phyloP scores from a whole-genome alignment of 495 filamentous ascomycete species.

The Barbatosphaeria neglecta region DNA sequence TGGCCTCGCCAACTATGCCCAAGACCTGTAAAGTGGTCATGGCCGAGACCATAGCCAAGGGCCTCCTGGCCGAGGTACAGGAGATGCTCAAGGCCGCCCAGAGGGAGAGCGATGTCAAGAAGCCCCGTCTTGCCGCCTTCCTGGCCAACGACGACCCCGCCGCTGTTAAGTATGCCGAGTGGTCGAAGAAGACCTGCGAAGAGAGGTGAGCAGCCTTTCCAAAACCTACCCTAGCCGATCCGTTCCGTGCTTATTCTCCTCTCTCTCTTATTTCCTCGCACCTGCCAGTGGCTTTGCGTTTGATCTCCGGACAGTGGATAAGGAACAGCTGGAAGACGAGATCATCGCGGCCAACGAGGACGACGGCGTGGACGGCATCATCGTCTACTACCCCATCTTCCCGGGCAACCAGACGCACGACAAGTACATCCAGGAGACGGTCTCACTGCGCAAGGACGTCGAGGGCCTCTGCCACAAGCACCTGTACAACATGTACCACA shows the following conservation, averaged over 20 bases:
- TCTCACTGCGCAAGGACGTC: conserved; percentile 80
- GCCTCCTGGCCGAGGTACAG: conserved; percentile 63
- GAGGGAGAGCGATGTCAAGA: conserved; percentile 23
- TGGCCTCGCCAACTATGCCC: conserved; percentile 32
- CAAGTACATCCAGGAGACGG: conserved; percentile 90
- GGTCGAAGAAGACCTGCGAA: conserved; percentile 89
- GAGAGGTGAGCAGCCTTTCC: conserved; percentile 62
- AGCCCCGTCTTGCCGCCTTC: conserved; percentile 78
- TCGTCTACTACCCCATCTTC: conserved; percentile 98
- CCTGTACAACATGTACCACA: conserved; percentile 99
- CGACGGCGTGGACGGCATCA: conserved; percentile 71
- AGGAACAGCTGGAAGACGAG: conserved; percentile 77
- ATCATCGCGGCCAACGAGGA: conserved; percentile 77
- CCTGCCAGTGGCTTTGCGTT: conserved; percentile 73
- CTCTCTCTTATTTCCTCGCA: conserved; percentile 2
- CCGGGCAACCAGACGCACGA: conserved; percentile 61
- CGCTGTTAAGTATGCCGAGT: conserved; percentile 86
- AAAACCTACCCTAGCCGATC: too few species aligned
- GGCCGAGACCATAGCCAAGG: conserved; percentile 71
- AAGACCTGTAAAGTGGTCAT: conserved; percentile 85
- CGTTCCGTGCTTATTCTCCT: conserved; percentile 1
- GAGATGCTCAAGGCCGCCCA: conserved; percentile 58
- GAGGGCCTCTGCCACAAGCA: conserved; percentile 89
- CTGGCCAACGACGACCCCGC: conserved; percentile 85
- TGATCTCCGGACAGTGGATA: conserved; percentile 67